phyloP scores from a whole-genome alignment of 176 grass and related monocot species.

The Carex cristatella region DNA sequence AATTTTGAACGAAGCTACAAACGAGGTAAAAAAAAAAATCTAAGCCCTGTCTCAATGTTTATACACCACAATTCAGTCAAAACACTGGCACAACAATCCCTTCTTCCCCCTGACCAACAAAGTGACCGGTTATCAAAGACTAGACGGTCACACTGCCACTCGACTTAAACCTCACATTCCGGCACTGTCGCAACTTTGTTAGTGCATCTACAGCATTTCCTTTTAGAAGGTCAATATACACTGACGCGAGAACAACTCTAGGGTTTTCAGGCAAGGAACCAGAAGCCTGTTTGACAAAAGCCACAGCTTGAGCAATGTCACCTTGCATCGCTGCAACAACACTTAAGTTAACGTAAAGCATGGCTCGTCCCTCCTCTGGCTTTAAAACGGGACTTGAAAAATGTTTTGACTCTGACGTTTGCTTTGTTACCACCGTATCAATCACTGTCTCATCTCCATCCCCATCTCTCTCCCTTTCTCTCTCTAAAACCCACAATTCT shows the following conservation, averaged over 20 bases:
- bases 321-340: constrained; percentile 63
- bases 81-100: not conserved
- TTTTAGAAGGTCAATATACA: constrained; percentile 82
- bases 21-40: not conserved
- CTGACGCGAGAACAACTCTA: constrained; percentile 56
- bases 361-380: constrained; percentile 53
- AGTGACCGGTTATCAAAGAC: not conserved
- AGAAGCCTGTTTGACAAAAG: constrained; percentile 49
- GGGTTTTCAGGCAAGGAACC: constrained; percentile 49
- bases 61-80: constrained; percentile 26
- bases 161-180: constrained; percentile 54
- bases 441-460: constrained; percentile 51
- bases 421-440: constrained; percentile 34
- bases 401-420: constrained; percentile 23
- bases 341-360: constrained; percentile 68
- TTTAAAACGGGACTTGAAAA: constrained; percentile 24
- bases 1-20: not conserved
- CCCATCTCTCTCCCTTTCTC: constrained; percentile 63
- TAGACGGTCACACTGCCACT: constrained; percentile 33
- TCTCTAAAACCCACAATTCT: constrained; percentile 33
- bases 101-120: not conserved
- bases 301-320: constrained; percentile 53
- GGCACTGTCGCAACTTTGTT: constrained; percentile 66
- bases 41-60: constrained; percentile 21
- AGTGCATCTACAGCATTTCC: constrained; percentile 63